Base-by-base conservation (phyloP, 257 asterid genomes). In the Solanum gracilifrons region DNA sequence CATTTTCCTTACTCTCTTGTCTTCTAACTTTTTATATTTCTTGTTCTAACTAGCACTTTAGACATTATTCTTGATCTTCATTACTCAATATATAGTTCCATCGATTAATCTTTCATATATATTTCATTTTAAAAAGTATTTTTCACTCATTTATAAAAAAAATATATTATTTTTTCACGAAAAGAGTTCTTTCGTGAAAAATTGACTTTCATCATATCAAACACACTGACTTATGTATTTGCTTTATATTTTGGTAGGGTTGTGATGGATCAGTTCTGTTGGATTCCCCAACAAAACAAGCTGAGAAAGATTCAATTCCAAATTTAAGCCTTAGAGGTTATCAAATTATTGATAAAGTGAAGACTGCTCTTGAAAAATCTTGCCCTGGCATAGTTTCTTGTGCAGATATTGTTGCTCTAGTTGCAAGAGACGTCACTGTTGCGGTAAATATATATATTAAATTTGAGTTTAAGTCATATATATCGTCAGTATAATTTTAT, bases 321-420 rank as follows among this genome's bases (percentile, higher is more conserved):
- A 93, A 93, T 79, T 84, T 88, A 71, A 91, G 91, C 79, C 90
- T 93, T 2, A 88, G 92, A 82, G 96, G 95, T 58, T 93, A 72
- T 41, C 89, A 89, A 58, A 74, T 92, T 18, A 91, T 93, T 16
- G 96, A 93, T 41, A 90, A 76, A 82, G 96, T 90, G 43, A 92
- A 93, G 88, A 7, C 90, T 35, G 91, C 91, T 1, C 89, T 93
- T 18, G 96, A 93, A 86, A 60, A 88, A 36, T 86, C 29, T n/a
- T 93, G 96, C 62, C 96, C 95, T 0, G 87, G 85, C 18, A 23
- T 92, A 3, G 95, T 93, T 41, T 93, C 96, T 8, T 93, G 96
- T 27, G 94, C 95, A 1, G 94, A 93, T 86, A 87, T 90, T 37
- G 5, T 93, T 43, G 91, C 93, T 29, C 41, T 92, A 5, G 93